A percentile compares a stretch with the other conserved stretches of the same genome.
Evolutionary conservation across 805 yeast genomes (phyloP).

Genomic region (Zygotorulaspora danielsina): DNA sequence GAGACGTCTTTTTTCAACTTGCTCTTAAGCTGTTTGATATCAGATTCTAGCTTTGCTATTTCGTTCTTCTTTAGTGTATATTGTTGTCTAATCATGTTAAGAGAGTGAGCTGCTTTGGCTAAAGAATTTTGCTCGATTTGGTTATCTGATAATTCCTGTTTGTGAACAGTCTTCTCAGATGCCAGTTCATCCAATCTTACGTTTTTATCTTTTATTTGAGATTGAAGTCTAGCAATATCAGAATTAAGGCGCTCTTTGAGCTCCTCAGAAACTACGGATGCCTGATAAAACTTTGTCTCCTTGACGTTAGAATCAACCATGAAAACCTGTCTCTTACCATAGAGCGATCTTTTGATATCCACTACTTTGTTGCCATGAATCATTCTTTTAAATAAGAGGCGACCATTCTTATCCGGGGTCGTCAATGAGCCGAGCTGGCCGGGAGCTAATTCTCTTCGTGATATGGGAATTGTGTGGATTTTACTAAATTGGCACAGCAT

Average conservation of each 20-base stretch:
- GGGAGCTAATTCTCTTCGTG: constrained; percentile 43
- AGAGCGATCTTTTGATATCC: constrained; percentile 52
- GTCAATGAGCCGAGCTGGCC: constrained; percentile 39
- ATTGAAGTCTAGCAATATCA: constrained; percentile 14
- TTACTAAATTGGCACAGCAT: constrained; percentile 61
- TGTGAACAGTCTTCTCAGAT: constrained; percentile 12
- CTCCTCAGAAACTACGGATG: constrained; percentile 27
- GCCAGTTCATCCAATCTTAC: constrained; percentile 14
- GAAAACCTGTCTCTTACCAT: constrained; percentile 56
- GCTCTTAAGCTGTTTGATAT: constrained; percentile 34
- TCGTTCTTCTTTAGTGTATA: constrained; percentile 25
- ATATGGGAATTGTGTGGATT: constrained; percentile 58
- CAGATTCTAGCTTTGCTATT: constrained; percentile 31
- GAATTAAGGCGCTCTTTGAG: constrained; percentile 15
- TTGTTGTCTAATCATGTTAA: constrained; percentile 22
- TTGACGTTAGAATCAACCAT: constrained; percentile 26
- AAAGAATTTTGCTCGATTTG: constrained; percentile 18
- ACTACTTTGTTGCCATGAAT: constrained; percentile 55
- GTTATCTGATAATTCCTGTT: constrained; percentile 9
- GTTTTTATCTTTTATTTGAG: constrained; percentile 12
- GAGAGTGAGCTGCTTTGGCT: constrained; percentile 9
- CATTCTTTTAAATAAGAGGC: constrained; percentile 49
- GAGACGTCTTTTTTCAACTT: constrained; percentile 43
- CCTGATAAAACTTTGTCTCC: constrained; percentile 25
- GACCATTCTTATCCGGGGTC: constrained; percentile 39